Conservation (phyloP, 768 basidiomycete species). For the Cytidiella melzeri region DNA sequence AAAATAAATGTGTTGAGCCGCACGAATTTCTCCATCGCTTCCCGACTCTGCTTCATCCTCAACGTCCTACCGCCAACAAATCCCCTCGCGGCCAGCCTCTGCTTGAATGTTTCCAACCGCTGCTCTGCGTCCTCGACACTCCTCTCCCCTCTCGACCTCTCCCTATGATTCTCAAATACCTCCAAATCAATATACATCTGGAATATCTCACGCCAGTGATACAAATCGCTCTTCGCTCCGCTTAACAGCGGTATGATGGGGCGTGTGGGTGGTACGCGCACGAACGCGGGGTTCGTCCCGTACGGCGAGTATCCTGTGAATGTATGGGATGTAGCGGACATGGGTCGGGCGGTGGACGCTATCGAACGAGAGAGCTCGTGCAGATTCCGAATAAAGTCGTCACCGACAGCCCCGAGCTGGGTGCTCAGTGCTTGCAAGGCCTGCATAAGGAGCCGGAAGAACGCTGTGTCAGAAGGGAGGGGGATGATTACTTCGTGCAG, state of each 20-base stretch:
- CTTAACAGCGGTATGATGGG: constrained; percentile 2
- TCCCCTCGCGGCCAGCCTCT: constrained; percentile 40
- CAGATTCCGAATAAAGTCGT: constrained; percentile 41
- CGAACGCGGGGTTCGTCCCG: constrained; percentile 16
- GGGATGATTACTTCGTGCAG: constrained; percentile 62
- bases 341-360: constrained; percentile 28
- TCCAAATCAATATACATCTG: constrained; percentile 80
- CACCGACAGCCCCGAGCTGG: constrained; percentile 46
- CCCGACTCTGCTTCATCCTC: constrained; percentile 40
- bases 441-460: constrained; percentile 68
- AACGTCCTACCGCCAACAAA: constrained; percentile 39
- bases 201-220: constrained; percentile 88
- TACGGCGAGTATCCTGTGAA: constrained; percentile 30
- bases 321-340: constrained; percentile 25
- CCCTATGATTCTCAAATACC: constrained; percentile 72
- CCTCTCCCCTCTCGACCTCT: constrained; percentile 61
- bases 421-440: constrained; percentile 49
- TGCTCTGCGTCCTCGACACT: constrained; percentile 63
- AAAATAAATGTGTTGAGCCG: constrained; percentile 72
- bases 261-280: constrained; percentile 17
- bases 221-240: constrained; percentile 52
- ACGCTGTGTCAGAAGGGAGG: constrained; percentile 71
- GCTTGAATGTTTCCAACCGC: constrained; percentile 63
- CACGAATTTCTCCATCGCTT: constrained; percentile 43
- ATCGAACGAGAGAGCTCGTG: constrained; percentile 40